Percentiles rank a stretch among this genome's conserved stretches.
These are phyloP conservation scores for Oryza nivara DNA, from an alignment of 176 grass and related monocot species.

Conservation along the genomic window DNA sequence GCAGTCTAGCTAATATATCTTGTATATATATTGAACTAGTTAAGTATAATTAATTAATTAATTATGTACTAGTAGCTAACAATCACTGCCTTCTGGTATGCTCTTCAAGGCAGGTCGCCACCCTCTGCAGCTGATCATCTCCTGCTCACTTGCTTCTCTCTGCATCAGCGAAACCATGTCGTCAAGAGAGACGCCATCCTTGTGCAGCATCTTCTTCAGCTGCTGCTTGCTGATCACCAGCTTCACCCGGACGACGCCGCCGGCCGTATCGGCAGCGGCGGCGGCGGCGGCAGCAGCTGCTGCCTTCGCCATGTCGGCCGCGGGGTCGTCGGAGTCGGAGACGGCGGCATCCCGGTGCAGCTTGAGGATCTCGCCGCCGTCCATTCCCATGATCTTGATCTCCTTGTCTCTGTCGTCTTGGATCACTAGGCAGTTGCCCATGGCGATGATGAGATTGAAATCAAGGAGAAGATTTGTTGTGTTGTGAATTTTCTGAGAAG, in stretches of 20 bases:
- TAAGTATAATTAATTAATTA: not conserved
- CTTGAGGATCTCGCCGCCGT: conserved; percentile 36
- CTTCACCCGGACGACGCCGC: conserved; percentile 62
- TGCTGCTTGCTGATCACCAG: conserved; percentile 74
- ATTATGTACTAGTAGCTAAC: not conserved
- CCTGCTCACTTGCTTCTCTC: not conserved
- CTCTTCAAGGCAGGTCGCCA: conserved; percentile 73
- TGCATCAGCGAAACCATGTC: conserved; percentile 54
- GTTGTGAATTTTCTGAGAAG: not conserved
- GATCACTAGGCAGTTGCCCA: conserved; percentile 75
- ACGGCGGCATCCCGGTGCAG: conserved; percentile 15
- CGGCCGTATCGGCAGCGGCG: not conserved
- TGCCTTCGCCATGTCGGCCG: conserved; percentile 1
- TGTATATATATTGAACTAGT: not conserved
- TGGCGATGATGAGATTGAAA: conserved; percentile 19
- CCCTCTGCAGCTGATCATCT: conserved; percentile 28
- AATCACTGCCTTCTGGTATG: conserved; percentile 70
- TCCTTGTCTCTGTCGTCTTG: conserved; percentile 34
- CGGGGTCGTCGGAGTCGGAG: not conserved
- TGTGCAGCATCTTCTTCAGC: conserved; percentile 59
- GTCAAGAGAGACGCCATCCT: conserved; percentile 43
- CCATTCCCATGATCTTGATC: conserved; percentile 55
- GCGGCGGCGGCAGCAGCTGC: not conserved
- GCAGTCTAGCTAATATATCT: not conserved
- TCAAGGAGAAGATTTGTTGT: not conserved